Base-by-base conservation (phyloP, 1,284 basidiomycete genomes). In the Coniophora puteana region DNA sequence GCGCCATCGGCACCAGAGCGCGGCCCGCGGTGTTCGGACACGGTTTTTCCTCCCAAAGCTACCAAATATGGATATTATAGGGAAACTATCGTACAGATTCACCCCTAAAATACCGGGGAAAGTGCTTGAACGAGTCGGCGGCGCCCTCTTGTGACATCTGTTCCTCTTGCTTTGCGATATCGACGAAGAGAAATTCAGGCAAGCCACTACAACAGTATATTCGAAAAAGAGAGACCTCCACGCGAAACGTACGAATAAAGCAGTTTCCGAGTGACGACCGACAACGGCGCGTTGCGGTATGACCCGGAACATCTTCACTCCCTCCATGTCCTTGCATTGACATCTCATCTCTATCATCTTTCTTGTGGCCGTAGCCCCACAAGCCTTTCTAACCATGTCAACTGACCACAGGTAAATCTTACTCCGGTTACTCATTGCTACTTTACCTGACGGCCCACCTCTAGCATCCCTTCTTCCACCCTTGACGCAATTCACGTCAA, bases 401-500 rank as follows among this genome's bases (percentile, higher is more conserved):
- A 44, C 8, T 23, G n/a, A 14, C 33, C 38, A 30, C 43, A 37
- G 25, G 28, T 16, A 18, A 10, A 14, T 26, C 43, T 23, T 16
- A 37, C 34, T 29, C 13, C 21, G n/a, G 21, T 34, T 17, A 10
- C 18, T 21, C 14, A 25, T 26, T 13, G 18, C 8, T 10, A 41
- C n/a, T n/a, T 36, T 32, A 36, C 35, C 23, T 36, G 27, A 36
- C 8, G 8, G n/a, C 30, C 7, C 18, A 17, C 18, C 10, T 34
- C 23, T n/a, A 8, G 39, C 44, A 40, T 11, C 44, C 12, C 18
- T 8, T 10, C 13, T 26, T 13, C 18, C 8, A 8, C 8, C 36
- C 35, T 36, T 18, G 75, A 78, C 55, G 51, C 53, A 20, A 70
- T 80, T 46, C 65, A 67, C 32, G 65, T 80, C 53, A 71, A 70